Percentiles rank a stretch among this genome's conserved stretches.
These are phyloP conservation scores for Pseudogymnoascus sp. DNA, from an alignment of 2,329 filamentous ascomycete species.

Conservation along the genomic window DNA sequence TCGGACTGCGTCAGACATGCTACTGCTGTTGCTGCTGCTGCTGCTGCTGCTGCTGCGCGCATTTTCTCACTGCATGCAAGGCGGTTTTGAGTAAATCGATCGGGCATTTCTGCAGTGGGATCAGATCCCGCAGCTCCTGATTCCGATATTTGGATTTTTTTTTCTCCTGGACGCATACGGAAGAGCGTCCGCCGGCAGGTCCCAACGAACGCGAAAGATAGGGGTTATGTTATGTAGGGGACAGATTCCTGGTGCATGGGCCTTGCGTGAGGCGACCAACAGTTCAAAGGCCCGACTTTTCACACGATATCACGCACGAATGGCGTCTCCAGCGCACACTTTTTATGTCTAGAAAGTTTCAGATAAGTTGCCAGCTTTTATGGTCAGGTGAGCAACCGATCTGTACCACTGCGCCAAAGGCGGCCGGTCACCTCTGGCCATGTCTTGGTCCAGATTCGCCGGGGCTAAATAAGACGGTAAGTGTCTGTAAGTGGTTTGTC, in stretches of 20 bases:
- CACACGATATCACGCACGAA: neutral
- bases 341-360: neutral
- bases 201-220: neutral
- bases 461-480: neutral
- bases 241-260: neutral
- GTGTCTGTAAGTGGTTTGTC: neutral
- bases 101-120: neutral
- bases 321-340: neutral
- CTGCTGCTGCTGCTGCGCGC: neutral
- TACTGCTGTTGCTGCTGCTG: too few species aligned
- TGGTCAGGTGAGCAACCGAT: neutral
- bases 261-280: neutral
- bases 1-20: neutral
- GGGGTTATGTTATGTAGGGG: neutral
- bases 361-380: neutral
- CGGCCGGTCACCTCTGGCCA: neutral
- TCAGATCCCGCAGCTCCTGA: neutral
- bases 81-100: neutral
- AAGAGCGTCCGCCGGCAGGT: neutral
- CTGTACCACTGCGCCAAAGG: neutral
- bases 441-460: neutral
- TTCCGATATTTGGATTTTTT: neutral
- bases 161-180: neutral
- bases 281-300: neutral
- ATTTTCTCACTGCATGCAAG: neutral